Evolutionary conservation across 169 alveolate species (phyloP).

Genomic region (Cryptosporidium ryanae): DNA sequence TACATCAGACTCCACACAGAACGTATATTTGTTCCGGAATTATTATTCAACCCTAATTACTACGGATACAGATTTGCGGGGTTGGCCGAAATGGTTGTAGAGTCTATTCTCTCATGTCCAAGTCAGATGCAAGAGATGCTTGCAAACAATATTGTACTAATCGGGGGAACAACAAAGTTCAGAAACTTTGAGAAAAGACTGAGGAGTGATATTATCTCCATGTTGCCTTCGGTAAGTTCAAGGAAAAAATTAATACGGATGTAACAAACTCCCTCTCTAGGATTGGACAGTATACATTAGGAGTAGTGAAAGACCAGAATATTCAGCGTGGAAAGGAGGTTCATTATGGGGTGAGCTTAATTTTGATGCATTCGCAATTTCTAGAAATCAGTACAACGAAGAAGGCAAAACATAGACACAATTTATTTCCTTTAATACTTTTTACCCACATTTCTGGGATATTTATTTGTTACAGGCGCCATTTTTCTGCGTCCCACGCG

Average conservation of each 20-base stretch:
- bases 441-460: no score
- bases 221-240: constrained; percentile 61
- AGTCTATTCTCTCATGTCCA: constrained; percentile 48
- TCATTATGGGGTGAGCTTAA: constrained; percentile 56
- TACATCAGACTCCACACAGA: constrained; percentile 37
- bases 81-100: constrained; percentile 56
- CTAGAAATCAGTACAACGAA: constrained; percentile 25
- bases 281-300: constrained; percentile 34
- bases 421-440: no score
- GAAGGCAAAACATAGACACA: background rate
- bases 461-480: background rate
- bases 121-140: constrained; percentile 37
- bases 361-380: constrained; percentile 15
- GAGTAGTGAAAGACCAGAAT: constrained; percentile 35
- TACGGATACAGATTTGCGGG: constrained; percentile 51
- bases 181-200: constrained; percentile 52
- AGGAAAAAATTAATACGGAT: background rate
- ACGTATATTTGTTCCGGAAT: constrained; percentile 49
- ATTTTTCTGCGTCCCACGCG: constrained; percentile 74
- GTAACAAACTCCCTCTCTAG: background rate
- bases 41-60: constrained; percentile 39
- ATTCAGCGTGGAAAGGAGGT: constrained; percentile 58
- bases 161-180: constrained; percentile 61
- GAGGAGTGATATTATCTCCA: constrained; percentile 2
- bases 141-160: constrained; percentile 46